A percentile compares a stretch with the other conserved stretches of the same genome.
phyloP scores from a whole-genome alignment of 768 basidiomycete genomes.

The Strobilomyces echinocephalus region DNA sequence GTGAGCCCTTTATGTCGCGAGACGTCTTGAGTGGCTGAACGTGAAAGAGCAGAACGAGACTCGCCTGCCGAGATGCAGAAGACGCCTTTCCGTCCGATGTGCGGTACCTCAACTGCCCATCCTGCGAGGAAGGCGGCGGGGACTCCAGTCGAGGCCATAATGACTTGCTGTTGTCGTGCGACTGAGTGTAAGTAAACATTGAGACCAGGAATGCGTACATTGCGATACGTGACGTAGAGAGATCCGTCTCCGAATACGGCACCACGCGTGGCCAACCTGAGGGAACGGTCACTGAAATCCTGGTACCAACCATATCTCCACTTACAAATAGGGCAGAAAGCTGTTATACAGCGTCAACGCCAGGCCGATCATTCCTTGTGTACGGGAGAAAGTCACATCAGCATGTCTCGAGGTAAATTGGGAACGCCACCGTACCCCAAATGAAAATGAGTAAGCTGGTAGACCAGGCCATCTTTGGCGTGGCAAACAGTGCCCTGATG shows the following conservation, averaged over 20 bases:
- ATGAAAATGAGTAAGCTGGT: conserved; percentile 53
- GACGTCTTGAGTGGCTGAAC: conserved; percentile 31
- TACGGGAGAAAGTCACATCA: neutral
- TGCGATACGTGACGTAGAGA: conserved; percentile 67
- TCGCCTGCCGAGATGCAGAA: conserved; percentile 59
- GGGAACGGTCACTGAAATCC: neutral
- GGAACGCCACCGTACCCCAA: conserved; percentile 34
- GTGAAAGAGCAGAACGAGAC: conserved; percentile 32
- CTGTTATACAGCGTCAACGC: conserved; percentile 65
- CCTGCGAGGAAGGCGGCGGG: conserved; percentile 72
- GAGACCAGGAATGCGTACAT: conserved; percentile 35
- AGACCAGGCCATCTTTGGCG: conserved; percentile 58
- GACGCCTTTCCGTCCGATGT: conserved; percentile 63
- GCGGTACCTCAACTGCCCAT: conserved; percentile 61
- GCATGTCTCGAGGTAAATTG: neutral
- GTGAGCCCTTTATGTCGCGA: conserved; percentile 57
- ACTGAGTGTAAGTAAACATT: neutral
- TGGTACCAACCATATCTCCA: neutral
- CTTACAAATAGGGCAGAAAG: conserved; percentile 51
- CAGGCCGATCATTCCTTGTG: conserved; percentile 63
- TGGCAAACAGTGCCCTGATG: conserved; percentile 59
- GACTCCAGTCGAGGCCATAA: conserved; percentile 61
- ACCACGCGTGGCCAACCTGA: conserved; percentile 58
- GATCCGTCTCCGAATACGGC: conserved; percentile 68
- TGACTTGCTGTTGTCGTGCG: conserved; percentile 49